phyloP scores from a whole-genome alignment of 2,329 filamentous ascomycete genomes.

The Scorias spongiosa region DNA sequence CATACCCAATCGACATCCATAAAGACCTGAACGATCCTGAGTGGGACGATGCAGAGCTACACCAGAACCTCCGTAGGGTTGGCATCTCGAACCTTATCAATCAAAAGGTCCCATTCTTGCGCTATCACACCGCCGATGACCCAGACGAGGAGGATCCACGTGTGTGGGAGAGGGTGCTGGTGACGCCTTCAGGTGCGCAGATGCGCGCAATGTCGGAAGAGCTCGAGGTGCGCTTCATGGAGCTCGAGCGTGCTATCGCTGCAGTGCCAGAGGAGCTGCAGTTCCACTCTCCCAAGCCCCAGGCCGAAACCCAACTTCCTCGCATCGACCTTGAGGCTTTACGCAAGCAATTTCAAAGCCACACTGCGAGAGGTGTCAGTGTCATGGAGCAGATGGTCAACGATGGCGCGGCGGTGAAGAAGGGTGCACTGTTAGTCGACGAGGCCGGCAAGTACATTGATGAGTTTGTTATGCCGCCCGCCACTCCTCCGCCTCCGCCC shows the following conservation, averaged over 20 bases:
- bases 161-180: conserved; percentile 44
- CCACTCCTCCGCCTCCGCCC: conserved; percentile 12
- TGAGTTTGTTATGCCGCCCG: conserved; percentile 23
- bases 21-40: conserved; percentile 14
- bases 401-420: conserved; percentile 20
- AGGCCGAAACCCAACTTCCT: conserved; percentile 18
- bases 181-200: conserved; percentile 63
- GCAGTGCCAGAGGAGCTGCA: conserved; percentile 14
- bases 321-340: conserved; percentile 17
- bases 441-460: conserved; percentile 23
- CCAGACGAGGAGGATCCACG: conserved; percentile 8
- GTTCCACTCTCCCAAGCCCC: conserved; percentile 16
- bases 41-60: conserved; percentile 16
- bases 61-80: conserved; percentile 21
- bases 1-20: conserved; percentile 7
- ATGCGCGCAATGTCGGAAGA: conserved; percentile 54
- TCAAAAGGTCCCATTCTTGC: conserved; percentile 37
- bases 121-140: conserved; percentile 18
- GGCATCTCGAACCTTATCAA: conserved; percentile 33
- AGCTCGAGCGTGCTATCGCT: conserved; percentile 47
- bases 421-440: conserved; percentile 22
- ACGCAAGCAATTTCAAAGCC: conserved; percentile 7
- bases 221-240: conserved; percentile 55
- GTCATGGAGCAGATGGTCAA: conserved; percentile 26
- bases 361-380: conserved; percentile 12